Conservation (phyloP, 129 eudicot species). For the Centaurea solstitialis region DNA sequence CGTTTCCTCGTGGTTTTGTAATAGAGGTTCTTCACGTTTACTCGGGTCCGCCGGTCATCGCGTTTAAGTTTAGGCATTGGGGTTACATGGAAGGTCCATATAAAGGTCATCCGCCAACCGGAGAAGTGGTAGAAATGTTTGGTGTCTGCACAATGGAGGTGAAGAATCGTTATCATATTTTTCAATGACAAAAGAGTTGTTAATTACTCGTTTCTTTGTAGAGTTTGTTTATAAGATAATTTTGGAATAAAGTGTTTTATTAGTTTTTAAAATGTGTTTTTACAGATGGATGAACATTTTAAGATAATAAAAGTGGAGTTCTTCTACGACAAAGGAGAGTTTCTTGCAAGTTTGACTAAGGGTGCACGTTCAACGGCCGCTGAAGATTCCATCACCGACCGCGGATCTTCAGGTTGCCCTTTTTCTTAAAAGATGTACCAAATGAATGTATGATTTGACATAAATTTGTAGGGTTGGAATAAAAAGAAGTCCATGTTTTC, state of each 20-base stretch:
- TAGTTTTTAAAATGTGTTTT: neutral
- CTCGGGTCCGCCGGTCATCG: slow-evolving; percentile 79
- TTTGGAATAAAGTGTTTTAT: neutral
- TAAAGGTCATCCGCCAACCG: slow-evolving; percentile 67
- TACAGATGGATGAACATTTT: slow-evolving; percentile 61
- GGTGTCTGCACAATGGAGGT: slow-evolving; percentile 62
- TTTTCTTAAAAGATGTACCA: slow-evolving; percentile 36
- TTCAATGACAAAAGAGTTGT: too few species aligned
- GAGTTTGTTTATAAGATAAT: too few species aligned
- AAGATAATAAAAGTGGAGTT: slow-evolving; percentile 67
- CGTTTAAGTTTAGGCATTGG: slow-evolving; percentile 91
- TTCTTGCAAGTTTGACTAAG: slow-evolving; percentile 61
- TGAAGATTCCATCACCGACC: slow-evolving; percentile 14
- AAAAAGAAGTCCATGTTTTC: neutral
- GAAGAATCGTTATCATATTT: neutral
- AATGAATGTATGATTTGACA: neutral
- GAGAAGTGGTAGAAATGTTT: slow-evolving; percentile 58
- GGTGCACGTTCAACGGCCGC: slow-evolving; percentile 15
- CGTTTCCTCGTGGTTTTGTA: slow-evolving; percentile 82
- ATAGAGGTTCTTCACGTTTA: slow-evolving; percentile 82
- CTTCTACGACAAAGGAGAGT: slow-evolving; percentile 69
- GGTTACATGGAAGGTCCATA: slow-evolving; percentile 85
- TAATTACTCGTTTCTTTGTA: too few species aligned
- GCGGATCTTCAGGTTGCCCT: slow-evolving; percentile 55
- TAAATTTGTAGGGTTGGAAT: neutral